Evolutionary conservation across 164 flowering plant species (phyloP).

Genomic region (Piper longum): DNA sequence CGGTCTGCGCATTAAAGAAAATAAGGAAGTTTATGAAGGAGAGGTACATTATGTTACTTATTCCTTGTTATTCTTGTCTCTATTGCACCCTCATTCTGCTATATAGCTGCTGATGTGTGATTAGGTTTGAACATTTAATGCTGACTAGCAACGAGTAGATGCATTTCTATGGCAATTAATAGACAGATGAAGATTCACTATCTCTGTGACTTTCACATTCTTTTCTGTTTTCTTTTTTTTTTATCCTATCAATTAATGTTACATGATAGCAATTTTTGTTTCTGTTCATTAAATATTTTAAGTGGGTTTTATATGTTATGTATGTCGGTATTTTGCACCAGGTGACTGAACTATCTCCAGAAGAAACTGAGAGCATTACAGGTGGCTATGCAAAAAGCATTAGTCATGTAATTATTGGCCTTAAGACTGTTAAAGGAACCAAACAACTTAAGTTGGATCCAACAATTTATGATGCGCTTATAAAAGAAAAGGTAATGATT

Average conservation of each 20-base stretch:
- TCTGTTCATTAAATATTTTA: neutral
- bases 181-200: neutral
- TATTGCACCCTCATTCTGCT: neutral
- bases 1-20: constrained; percentile 97
- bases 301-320: constrained; percentile 2
- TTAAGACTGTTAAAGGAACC: constrained; percentile 95
- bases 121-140: too few relatives aligned
- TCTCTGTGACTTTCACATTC: neutral
- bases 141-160: too few relatives aligned
- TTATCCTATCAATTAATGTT: neutral
- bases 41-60: constrained; percentile 42
- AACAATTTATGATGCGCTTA: constrained; percentile 90
- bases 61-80: neutral
- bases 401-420: constrained; percentile 85
- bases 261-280: neutral
- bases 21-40: constrained; percentile 98
- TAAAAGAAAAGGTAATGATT: constrained; percentile 74
- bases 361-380: constrained; percentile 82
- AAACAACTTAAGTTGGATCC: constrained; percentile 97
- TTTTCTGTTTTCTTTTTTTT: neutral
- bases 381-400: constrained; percentile 98
- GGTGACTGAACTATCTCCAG: constrained; percentile 98
- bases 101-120: too few relatives aligned
- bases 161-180: neutral
- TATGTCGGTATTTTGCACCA: constrained; percentile 10